Conservation (phyloP, 2,329 filamentous ascomycete species). For the Aureobasidium sp. region DNA sequence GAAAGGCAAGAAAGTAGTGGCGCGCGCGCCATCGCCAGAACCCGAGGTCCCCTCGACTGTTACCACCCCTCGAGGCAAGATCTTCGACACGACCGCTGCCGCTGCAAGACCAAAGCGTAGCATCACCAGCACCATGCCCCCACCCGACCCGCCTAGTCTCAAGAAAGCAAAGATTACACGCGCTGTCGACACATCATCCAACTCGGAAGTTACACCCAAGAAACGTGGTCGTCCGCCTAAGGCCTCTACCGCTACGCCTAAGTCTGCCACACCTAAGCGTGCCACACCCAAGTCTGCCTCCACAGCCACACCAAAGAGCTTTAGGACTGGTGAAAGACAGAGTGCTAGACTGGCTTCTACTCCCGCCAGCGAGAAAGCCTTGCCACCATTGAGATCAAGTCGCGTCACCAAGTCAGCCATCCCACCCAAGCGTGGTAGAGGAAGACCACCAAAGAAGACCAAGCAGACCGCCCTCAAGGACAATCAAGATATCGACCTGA, state of each 20-base stretch:
- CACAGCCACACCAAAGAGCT: background rate
- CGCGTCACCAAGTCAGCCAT: background rate
- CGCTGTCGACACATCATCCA: background rate
- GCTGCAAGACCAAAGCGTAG: conserved; percentile 11
- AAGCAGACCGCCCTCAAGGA: background rate
- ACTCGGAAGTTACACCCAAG: conserved; percentile 15
- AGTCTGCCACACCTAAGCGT: background rate
- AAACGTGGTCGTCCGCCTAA: conserved; percentile 23
- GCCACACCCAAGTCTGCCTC: background rate
- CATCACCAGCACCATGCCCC: background rate
- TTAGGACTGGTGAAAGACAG: background rate
- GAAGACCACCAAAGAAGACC: conserved; percentile 15
- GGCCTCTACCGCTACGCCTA: background rate
- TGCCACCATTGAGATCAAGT: background rate
- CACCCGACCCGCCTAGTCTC: background rate
- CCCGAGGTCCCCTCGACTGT: conserved; percentile 13
- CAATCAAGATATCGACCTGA: background rate
- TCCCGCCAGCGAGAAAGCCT: background rate
- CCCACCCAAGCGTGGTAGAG: conserved; percentile 14
- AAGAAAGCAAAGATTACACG: conserved; percentile 4
- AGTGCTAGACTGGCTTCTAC: conserved; percentile 12
- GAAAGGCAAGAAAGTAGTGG: background rate
- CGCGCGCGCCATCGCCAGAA: background rate
- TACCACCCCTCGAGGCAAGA: conserved; percentile 20
- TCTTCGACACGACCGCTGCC: conserved; percentile 22